Evolutionary conservation across 1,284 basidiomycete genomes (phyloP).

Genomic region (Cutaneotrichosporon dermatis): DNA sequence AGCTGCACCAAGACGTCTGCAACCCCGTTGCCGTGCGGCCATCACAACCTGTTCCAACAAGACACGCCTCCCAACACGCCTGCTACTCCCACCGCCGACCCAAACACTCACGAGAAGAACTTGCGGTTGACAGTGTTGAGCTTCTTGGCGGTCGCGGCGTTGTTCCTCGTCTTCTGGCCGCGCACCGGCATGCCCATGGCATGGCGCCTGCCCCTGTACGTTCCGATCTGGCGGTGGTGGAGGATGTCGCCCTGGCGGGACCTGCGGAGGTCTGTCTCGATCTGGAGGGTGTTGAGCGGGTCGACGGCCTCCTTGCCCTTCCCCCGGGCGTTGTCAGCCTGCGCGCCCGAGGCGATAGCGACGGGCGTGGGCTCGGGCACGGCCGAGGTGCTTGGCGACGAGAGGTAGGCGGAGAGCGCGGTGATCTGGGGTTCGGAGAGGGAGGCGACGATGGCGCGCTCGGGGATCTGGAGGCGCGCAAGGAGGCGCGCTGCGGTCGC

Average conservation of each 20-base stretch:
- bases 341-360: neutral
- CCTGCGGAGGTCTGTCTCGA: slow-evolving; percentile 55
- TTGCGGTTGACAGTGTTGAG: slow-evolving; percentile 44
- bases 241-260: slow-evolving; percentile 52
- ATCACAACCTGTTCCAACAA: no score
- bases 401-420: slow-evolving; percentile 54
- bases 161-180: slow-evolving; percentile 55
- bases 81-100: no score
- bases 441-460: slow-evolving; percentile 46
- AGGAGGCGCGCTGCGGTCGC: slow-evolving; percentile 50
- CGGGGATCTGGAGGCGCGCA: slow-evolving; percentile 53
- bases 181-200: slow-evolving; percentile 54
- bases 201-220: slow-evolving; percentile 53
- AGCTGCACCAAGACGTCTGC: no score
- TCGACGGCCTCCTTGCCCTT: slow-evolving; percentile 24
- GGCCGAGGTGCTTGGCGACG: slow-evolving; percentile 49
- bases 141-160: slow-evolving; percentile 53
- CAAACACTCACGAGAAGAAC: slow-evolving; percentile 9
- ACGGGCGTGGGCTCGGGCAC: slow-evolving; percentile 38
- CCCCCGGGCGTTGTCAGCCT: neutral
- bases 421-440: slow-evolving; percentile 55
- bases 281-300: slow-evolving; percentile 51
- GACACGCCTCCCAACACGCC: no score
- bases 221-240: slow-evolving; percentile 54
- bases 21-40: no score